Base-by-base conservation (phyloP, 805 yeast species). In the Deakozyma indianensis region DNA sequence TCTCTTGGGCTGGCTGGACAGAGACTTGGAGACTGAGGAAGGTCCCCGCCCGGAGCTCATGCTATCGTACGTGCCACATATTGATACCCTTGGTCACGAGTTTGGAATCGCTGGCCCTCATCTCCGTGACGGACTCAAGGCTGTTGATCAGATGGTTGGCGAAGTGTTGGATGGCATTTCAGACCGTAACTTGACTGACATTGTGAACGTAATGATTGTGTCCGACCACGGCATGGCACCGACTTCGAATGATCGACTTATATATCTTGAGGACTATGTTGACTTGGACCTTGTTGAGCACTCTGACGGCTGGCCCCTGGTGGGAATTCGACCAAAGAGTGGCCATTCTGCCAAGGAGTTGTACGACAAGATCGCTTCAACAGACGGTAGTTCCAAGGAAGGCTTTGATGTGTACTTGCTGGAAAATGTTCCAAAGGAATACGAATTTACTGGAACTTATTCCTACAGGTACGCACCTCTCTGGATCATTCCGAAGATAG, bases 201-300 rank as follows among this genome's bases (percentile, higher is more conserved):
- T 85, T 38, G 83, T 82, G 18, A 88, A 90, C 58, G 62, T 88
- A 20, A 63, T 90, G 0, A 65, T 88, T 40, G 82, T 88, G 2
- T 83, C 95, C 41, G 96, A 88, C 60, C 96, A 87, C 59, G 96
- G 96, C 9, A 87, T 86, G 95, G 80, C 94, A 0, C 90, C 95
- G 4, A 82, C 94, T 1, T 72, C 84, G 0, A 73, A 78, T 50
- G 74, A 78, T 11, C 65, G 95, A 48, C 59, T 84, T 9, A 63
- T 87, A 1, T 76, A 75, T 50, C 61, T 88, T 49, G 95, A 86
- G 58, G 92, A 86, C 51, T 49, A 84, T 16, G 62, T 85, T 9
- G 77, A 77, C 53, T 49, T 72, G 49, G 54, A 59, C 1, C 66
- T 69, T 47, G 69, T 83, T 42, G 79, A 77, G 48, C 77, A 79